Conservation (phyloP, 1,139 yeast genomes). For the Candida smagusa region DNA sequence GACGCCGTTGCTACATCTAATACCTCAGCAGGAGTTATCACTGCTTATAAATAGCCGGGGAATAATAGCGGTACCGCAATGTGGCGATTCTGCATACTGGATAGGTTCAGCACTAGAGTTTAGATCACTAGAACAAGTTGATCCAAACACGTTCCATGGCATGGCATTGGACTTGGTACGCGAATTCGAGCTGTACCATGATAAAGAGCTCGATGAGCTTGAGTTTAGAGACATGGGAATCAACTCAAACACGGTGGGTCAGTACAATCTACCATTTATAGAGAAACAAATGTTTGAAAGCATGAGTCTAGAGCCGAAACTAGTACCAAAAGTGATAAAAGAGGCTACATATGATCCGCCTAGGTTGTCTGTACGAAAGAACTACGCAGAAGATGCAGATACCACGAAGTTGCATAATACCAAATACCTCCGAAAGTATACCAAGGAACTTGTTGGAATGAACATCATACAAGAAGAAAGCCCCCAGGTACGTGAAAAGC, state of each 20-base stretch:
- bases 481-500: too few relatives aligned
- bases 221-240: not conserved
- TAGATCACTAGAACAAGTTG: not conserved
- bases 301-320: not conserved
- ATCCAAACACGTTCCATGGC: not conserved
- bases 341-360: constrained; percentile 2
- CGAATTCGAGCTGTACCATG: not conserved
- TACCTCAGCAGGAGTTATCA: constrained; percentile 29
- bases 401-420: constrained; percentile 9
- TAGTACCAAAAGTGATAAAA: not conserved
- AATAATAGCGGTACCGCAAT: constrained; percentile 8
- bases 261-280: constrained; percentile 5
- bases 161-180: not conserved
- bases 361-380: constrained; percentile 15
- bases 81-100: constrained; percentile 4
- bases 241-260: not conserved
- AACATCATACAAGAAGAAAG: not conserved
- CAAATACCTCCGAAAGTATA: constrained; percentile 11
- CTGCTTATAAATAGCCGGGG: constrained; percentile 16
- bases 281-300: constrained; percentile 7
- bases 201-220: constrained; percentile 2
- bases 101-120: not conserved
- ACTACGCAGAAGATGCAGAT: constrained; percentile 7
- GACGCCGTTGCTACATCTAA: constrained; percentile 27
- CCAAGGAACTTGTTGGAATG: constrained; percentile 4